Conservation (phyloP, 1,284 basidiomycete species). For the Cutaneotrichosporon sp. region DNA sequence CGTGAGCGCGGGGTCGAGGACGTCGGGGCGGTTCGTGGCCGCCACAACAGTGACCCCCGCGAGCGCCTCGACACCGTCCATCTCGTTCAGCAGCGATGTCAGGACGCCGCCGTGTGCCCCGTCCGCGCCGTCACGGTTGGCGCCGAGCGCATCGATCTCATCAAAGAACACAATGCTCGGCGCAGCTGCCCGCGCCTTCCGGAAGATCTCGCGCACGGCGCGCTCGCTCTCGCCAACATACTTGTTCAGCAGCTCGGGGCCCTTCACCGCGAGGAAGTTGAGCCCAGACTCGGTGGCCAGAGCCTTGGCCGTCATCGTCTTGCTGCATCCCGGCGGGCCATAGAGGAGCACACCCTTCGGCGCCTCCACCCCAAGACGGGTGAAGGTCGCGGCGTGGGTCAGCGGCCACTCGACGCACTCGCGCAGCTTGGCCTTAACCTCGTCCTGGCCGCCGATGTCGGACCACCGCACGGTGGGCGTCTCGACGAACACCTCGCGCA, state of each 20-base stretch:
- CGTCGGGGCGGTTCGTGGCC: constrained; percentile 93
- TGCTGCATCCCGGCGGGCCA: constrained; percentile 96
- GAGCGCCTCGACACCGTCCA: constrained; percentile 96
- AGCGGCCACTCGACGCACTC: constrained; percentile 96
- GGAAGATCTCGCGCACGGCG: constrained; percentile 90
- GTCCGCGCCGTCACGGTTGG: constrained; percentile 68
- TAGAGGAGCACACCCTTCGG: constrained; percentile 91
- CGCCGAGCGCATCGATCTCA: constrained; percentile 93
- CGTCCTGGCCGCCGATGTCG: constrained; percentile 85
- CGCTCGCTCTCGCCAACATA: constrained; percentile 97
- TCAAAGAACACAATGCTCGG: constrained; percentile 98
- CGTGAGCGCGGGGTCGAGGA: constrained; percentile 90
- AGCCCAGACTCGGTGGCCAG: constrained; percentile 93
- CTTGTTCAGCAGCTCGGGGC: constrained; percentile 95
- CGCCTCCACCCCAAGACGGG: constrained; percentile 80
- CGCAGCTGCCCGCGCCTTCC: constrained; percentile 88
- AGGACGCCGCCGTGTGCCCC: constrained; percentile 77
- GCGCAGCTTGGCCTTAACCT: constrained; percentile 76
- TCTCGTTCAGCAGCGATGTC: constrained; percentile 92
- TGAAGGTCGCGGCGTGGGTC: constrained; percentile 79
- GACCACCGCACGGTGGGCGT: constrained; percentile 78
- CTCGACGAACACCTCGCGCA: constrained; percentile 90
- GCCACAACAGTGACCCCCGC: constrained; percentile 91
- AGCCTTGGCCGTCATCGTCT: constrained; percentile 91
- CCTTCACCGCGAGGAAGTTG: constrained; percentile 98